Evolutionary conservation across 2,329 filamentous ascomycete species (phyloP), one percentile per base, ranked within the genome.

Genomic region (Aspergillus sp.): DNA sequence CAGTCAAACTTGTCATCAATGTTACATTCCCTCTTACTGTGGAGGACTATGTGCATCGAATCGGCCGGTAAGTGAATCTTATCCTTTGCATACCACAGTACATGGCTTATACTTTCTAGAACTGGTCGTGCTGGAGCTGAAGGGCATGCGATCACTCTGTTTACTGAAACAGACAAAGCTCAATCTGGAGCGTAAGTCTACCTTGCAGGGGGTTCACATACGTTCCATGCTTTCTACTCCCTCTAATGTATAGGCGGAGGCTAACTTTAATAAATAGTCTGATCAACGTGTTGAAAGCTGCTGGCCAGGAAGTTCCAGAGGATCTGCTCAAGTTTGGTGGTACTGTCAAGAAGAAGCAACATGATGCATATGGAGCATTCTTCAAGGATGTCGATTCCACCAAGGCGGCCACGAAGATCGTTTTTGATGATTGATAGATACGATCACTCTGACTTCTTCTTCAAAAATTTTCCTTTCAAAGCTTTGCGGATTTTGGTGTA

Each of bases 271-370:
- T 36, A 16, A 63, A 14, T 62, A 92, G 88, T 9, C 78, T 99
- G 63, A 88, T 97, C 77, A 97, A 97, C 70, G 91, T 99, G 51
- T 83, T 99, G 57, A 95, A 89, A 74, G 89, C 86, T n/a, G 92
- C 94, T 20, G 90, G 90, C 60, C 94, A 99, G 73, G 81, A 85
- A 11, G 90, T 99, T 0, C 94, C 94, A 2, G 90, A 96, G 41
- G 88, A 90, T 22, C 78, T 99, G 35, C 79, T 97, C 71, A 96
- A 95, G 76, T 99, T 96, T 63, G 94, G 94, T 65, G 95, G 91
- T 19, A 97, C 93, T 1, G 94, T 99, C 48, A 99, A 97, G 84
- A 96, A 95, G 84, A 97, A 97, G 90, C 83, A 86, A 45, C 94
- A 99, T 76, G 89, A 91, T 66, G 88, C 89, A 45, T 99, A 97